Percentiles rank a stretch among this genome's conserved stretches.
phyloP scores from a whole-genome alignment of 306 rosid genomes.

The Ceratonia siliqua region DNA sequence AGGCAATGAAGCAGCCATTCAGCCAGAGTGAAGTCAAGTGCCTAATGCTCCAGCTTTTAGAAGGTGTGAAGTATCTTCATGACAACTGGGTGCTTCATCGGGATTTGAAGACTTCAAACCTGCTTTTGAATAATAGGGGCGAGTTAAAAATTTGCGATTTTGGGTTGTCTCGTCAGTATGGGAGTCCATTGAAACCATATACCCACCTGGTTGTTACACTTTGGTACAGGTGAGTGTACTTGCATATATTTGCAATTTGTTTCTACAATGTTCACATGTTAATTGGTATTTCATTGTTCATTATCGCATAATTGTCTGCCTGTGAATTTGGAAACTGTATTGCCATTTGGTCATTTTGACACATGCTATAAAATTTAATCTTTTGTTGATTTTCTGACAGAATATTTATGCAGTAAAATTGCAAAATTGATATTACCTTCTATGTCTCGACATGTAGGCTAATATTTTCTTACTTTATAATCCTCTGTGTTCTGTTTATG shows the following conservation, averaged over 20 bases:
- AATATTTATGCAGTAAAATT: background rate
- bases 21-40: slow-evolving; percentile 99
- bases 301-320: background rate
- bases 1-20: slow-evolving; percentile 93
- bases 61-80: slow-evolving; percentile 96
- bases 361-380: background rate
- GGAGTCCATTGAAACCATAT: slow-evolving; percentile 97
- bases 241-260: slow-evolving; percentile 7
- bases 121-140: slow-evolving; percentile 91
- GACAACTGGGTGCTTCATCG: slow-evolving; percentile 99
- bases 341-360: background rate
- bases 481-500: slow-evolving; percentile 7
- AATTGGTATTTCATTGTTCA: slow-evolving; percentile 12
- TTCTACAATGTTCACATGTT: slow-evolving; percentile 5
- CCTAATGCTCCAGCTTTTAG: slow-evolving; percentile 91
- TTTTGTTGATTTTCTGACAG: slow-evolving; percentile 16
- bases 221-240: slow-evolving; percentile 90
- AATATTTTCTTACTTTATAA: background rate
- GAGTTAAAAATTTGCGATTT: slow-evolving; percentile 98
- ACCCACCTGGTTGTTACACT: slow-evolving; percentile 98
- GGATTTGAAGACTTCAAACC: slow-evolving; percentile 93
- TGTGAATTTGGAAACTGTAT: background rate
- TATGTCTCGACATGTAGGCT: slow-evolving; percentile 5
- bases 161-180: slow-evolving; percentile 98
- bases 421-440: background rate